Conservation (phyloP, 257 asterid species). For the Catharanthus roseus region DNA sequence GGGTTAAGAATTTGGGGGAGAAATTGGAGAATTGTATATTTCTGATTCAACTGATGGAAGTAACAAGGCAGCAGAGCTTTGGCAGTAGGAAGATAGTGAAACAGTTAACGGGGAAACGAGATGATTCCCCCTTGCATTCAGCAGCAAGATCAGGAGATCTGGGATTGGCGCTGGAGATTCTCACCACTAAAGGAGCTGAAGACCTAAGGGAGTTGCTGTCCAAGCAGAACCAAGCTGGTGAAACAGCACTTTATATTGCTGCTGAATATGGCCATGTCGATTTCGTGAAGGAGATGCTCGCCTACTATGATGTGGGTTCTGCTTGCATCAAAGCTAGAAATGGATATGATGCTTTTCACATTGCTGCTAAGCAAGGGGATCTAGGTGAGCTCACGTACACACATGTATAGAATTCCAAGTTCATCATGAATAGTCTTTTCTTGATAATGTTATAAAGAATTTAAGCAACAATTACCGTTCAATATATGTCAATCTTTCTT, state of each 20-base stretch:
- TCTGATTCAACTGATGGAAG: not conserved
- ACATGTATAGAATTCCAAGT: too few species aligned
- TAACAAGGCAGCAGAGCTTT: constrained; percentile 23
- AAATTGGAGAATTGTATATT: not conserved
- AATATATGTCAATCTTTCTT: not conserved
- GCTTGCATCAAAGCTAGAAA: constrained; percentile 65
- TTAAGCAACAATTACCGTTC: not conserved
- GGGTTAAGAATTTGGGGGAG: not conserved
- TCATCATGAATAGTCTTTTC: too few species aligned
- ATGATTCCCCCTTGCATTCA: constrained; percentile 57
- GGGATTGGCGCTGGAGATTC: constrained; percentile 40
- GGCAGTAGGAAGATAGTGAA: constrained; percentile 48
- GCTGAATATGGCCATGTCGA: constrained; percentile 52
- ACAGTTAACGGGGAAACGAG: constrained; percentile 62
- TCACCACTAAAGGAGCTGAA: constrained; percentile 23
- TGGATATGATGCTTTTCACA: constrained; percentile 74
- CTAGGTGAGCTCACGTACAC: constrained; percentile 35
- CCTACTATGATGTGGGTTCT: constrained; percentile 38
- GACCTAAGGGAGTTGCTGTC: constrained; percentile 37
- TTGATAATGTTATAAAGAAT: too few species aligned
- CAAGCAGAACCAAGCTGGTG: constrained; percentile 67
- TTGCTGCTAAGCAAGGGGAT: constrained; percentile 69
- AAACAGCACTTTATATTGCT: constrained; percentile 65
- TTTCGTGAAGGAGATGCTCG: constrained; percentile 53
- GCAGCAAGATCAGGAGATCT: constrained; percentile 57